Percentiles rank a stretch among this genome's conserved stretches.
Conservation (phyloP, 768 basidiomycete genomes). For the Amanita brunnescens region DNA sequence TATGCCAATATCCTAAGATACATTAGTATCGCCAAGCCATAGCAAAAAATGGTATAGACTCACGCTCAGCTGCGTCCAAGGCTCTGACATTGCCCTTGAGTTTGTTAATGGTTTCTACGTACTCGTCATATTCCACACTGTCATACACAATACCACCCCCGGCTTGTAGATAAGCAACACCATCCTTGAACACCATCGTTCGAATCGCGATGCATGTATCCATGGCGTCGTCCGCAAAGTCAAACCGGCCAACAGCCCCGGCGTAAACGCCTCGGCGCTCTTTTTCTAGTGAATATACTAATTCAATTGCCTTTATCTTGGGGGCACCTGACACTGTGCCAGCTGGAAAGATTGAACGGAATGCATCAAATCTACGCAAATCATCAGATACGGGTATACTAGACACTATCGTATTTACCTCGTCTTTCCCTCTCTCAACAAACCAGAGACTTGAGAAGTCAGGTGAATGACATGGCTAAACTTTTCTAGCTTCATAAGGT, state of each 20-base stretch:
- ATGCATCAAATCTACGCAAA: constrained; percentile 80
- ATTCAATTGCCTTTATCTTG: constrained; percentile 97
- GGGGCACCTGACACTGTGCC: constrained; percentile 98
- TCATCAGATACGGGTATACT: neutral
- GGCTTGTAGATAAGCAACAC: constrained; percentile 86
- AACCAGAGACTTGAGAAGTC: constrained; percentile 90
- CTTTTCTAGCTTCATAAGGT: constrained; percentile 87
- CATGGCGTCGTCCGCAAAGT: constrained; percentile 91
- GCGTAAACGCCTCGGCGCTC: constrained; percentile 93
- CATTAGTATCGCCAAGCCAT: constrained; percentile 1
- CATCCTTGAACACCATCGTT: constrained; percentile 95
- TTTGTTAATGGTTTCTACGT: constrained; percentile 93
- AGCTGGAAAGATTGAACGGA: constrained; percentile 97
- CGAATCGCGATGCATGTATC: constrained; percentile 99
- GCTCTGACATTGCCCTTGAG: constrained; percentile 80
- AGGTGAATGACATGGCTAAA: constrained; percentile 98
- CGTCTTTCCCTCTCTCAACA: constrained; percentile 70
- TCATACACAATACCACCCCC: constrained; percentile 98
- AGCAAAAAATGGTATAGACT: constrained; percentile 25
- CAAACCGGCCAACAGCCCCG: constrained; percentile 96
- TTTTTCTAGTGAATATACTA: constrained; percentile 77
- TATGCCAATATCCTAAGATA: constrained; percentile 57
- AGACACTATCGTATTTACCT: constrained; percentile 39
- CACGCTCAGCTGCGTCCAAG: constrained; percentile 82
- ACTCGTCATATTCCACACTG: constrained; percentile 97